Percentiles rank a stretch among this genome's conserved stretches.
These are phyloP conservation scores for Alternaria gaisen DNA, from an alignment of 2,329 filamentous ascomycete genomes.

Conservation along the genomic window DNA sequence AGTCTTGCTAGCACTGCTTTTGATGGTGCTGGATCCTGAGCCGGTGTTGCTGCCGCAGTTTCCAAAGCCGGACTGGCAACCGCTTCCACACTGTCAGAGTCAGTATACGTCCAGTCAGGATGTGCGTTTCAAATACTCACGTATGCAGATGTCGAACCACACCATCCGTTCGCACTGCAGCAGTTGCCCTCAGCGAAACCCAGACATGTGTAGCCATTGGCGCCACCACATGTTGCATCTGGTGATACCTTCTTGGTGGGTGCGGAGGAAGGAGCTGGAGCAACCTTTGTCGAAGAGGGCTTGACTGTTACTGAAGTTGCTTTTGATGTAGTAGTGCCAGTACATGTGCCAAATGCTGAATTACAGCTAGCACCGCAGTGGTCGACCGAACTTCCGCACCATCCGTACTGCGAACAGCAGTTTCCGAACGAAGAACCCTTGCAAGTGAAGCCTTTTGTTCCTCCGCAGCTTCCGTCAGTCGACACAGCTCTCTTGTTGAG, in stretches of 20 bases:
- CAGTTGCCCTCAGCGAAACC: conserved; percentile 48
- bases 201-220: conserved; percentile 41
- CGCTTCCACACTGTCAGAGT: conserved; percentile 37
- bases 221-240: conserved; percentile 37
- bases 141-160: conserved; percentile 44
- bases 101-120: conserved; percentile 18
- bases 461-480: conserved; percentile 55
- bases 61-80: conserved; percentile 47
- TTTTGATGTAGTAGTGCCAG: conserved; percentile 14
- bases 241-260: conserved; percentile 42
- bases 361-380: conserved; percentile 36
- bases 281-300: conserved; percentile 19
- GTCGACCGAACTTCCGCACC: conserved; percentile 45
- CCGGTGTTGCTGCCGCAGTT: conserved; percentile 34
- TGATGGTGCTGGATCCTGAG: conserved; percentile 19
- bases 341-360: conserved; percentile 41
- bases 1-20: conserved; percentile 23
- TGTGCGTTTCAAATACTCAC: background rate
- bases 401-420: conserved; percentile 56
- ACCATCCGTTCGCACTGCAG: conserved; percentile 53
- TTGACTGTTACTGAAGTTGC: conserved; percentile 2
- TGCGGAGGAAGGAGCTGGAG: conserved; percentile 29
- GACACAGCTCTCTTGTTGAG: conserved; percentile 45
- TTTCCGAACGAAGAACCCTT: conserved; percentile 54
- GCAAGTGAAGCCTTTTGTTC: conserved; percentile 53